Evolutionary conservation across 1,139 yeast genomes (phyloP).

Genomic region (Torulaspora globosa): DNA sequence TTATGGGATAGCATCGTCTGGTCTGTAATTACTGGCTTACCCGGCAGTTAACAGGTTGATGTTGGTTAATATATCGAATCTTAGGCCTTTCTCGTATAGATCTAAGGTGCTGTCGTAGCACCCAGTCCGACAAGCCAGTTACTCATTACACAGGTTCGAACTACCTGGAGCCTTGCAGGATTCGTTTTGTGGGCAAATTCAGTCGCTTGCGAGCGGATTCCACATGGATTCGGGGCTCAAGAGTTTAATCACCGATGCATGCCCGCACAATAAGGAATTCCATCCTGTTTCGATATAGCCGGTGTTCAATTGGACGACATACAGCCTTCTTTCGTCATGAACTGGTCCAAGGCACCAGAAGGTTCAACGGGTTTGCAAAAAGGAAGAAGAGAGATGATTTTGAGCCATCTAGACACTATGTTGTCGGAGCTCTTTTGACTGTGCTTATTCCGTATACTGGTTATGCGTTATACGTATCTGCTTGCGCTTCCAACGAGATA

Average conservation of each 20-base stretch:
- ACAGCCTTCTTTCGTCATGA: neutral
- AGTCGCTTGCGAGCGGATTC: neutral
- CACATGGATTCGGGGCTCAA: neutral
- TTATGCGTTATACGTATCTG: conserved; percentile 60
- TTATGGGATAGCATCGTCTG: neutral
- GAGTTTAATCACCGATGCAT: neutral
- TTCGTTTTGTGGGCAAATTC: neutral
- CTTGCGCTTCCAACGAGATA: conserved; percentile 55
- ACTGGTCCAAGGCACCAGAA: neutral
- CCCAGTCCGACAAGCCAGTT: neutral
- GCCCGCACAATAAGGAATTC: neutral
- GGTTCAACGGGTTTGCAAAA: conserved; percentile 6
- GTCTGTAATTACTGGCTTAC: neutral
- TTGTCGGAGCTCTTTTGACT: conserved; percentile 17
- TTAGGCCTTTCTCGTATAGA: neutral
- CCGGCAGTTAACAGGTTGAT: neutral
- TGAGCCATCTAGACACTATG: conserved; percentile 16
- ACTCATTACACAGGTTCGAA: neutral
- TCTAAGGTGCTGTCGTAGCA: neutral
- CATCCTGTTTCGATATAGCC: conserved; percentile 1
- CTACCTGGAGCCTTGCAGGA: neutral
- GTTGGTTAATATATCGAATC: neutral
- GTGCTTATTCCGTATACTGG: conserved; percentile 61
- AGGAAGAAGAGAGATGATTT: conserved; percentile 3
- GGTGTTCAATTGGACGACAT: neutral